Evolutionary conservation across 208 protist species (phyloP).

Genomic region (Trypanosoma mega): DNA sequence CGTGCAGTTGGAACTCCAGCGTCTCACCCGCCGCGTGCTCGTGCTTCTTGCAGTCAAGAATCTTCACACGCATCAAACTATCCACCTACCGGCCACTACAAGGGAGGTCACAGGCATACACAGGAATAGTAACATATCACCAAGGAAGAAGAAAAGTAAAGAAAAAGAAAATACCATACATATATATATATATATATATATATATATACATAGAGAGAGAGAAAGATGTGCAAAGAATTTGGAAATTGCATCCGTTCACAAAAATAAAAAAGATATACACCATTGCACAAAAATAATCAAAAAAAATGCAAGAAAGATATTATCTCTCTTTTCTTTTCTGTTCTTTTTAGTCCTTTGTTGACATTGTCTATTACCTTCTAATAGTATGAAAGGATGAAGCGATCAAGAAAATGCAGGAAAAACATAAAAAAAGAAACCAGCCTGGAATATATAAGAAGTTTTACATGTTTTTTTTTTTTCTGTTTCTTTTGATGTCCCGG

Average conservation of each 20-base stretch:
- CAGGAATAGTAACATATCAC: conserved; percentile 11
- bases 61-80: conserved; percentile 65
- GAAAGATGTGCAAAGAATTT: no score
- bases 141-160: conserved; percentile 15
- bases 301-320: neutral
- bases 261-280: neutral
- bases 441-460: neutral
- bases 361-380: no score
- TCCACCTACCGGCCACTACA: neutral
- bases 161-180: conserved; percentile 16
- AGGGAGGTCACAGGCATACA: neutral
- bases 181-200: conserved; percentile 3
- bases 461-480: no score
- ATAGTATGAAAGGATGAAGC: no score
- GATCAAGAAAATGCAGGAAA: neutral
- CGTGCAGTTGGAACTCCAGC: conserved; percentile 88
- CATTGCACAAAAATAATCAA: neutral
- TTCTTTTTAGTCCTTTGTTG: conserved; percentile 6
- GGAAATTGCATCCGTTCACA: neutral
- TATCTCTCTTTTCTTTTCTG: conserved; percentile 3
- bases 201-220: neutral
- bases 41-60: conserved; percentile 73
- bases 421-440: neutral
- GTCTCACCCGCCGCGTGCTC: conserved; percentile 83
- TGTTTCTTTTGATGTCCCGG: neutral